These are phyloP conservation scores for Emmonsiellopsis sp. DNA, from an alignment of 2,329 filamentous ascomycete genomes.

Conservation along the genomic window DNA sequence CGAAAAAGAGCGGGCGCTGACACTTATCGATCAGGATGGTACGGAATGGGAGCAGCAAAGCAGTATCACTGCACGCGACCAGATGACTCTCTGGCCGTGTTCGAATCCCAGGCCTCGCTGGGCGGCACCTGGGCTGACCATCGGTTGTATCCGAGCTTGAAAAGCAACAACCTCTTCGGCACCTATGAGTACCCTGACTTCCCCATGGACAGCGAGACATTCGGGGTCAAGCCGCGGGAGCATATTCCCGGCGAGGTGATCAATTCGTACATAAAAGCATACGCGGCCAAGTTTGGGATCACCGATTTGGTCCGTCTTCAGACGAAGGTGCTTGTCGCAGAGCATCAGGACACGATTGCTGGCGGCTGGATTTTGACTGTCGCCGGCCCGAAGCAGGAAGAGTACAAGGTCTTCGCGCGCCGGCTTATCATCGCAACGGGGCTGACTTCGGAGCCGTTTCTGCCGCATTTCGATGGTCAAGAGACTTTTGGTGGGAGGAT, in stretches of 20 bases:
- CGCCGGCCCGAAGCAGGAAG: slow-evolving; percentile 7
- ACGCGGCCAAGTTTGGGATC: slow-evolving; percentile 46
- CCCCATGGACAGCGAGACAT: slow-evolving; percentile 53
- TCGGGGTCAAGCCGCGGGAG: slow-evolving; percentile 40
- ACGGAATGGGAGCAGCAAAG: slow-evolving; percentile 54
- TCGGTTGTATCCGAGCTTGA: slow-evolving; percentile 58
- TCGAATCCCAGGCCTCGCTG: slow-evolving; percentile 49
- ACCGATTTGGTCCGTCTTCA: slow-evolving; percentile 38
- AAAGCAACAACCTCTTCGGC: slow-evolving; percentile 65
- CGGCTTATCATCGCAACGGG: slow-evolving; percentile 57
- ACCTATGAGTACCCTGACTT: slow-evolving; percentile 68
- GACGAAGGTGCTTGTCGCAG: slow-evolving; percentile 40
- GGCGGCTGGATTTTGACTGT: slow-evolving; percentile 23
- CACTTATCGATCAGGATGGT: slow-evolving; percentile 33
- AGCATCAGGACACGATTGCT: slow-evolving; percentile 22
- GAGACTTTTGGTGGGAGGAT: slow-evolving; percentile 44
- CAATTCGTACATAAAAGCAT: slow-evolving; percentile 50
- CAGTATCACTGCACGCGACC: slow-evolving; percentile 53
- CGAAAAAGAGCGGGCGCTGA: background rate
- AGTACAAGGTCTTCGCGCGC: slow-evolving; percentile 18
- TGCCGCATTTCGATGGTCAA: slow-evolving; percentile 44
- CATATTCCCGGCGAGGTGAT: slow-evolving; percentile 52
- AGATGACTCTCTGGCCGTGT: slow-evolving; percentile 44
- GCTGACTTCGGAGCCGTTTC: slow-evolving; percentile 48
- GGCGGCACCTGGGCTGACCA: slow-evolving; percentile 64